These are phyloP conservation scores for Fusarium chaquense DNA, from an alignment of 2,329 filamentous ascomycete genomes.

Conservation along the genomic window DNA sequence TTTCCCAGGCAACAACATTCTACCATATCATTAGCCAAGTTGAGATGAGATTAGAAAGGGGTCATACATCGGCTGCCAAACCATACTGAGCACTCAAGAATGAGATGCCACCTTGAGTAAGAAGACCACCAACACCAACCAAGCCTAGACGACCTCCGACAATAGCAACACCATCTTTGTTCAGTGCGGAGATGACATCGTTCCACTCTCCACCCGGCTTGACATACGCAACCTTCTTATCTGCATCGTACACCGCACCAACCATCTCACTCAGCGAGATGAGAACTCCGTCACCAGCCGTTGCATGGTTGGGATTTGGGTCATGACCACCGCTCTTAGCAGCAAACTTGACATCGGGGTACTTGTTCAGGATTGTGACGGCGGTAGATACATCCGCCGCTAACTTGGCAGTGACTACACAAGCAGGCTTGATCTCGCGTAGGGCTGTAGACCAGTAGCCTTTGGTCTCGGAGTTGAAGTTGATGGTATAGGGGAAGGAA, in stretches of 20 bases:
- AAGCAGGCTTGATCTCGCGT: constrained; percentile 14
- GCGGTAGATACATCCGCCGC: constrained; percentile 10
- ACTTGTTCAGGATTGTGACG: constrained; percentile 23
- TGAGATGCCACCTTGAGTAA: constrained; percentile 17
- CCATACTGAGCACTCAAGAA: constrained; percentile 29
- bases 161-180: constrained; percentile 10
- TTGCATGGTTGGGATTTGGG: constrained; percentile 19
- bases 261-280: constrained; percentile 22
- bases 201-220: constrained; percentile 35
- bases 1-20: constrained; percentile 25
- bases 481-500: neutral
- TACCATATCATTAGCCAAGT: neutral
- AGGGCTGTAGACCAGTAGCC: constrained; percentile 23
- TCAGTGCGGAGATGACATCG: constrained; percentile 9
- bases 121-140: constrained; percentile 26
- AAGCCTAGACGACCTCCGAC: constrained; percentile 19
- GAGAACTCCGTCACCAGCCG: constrained; percentile 8
- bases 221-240: constrained; percentile 18
- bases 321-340: constrained; percentile 27
- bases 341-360: constrained; percentile 23
- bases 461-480: neutral
- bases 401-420: constrained; percentile 8
- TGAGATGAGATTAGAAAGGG: accelerated
- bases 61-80: constrained; percentile 23
- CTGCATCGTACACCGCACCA: constrained; percentile 13